Evolutionary conservation across 2,329 filamentous ascomycete species (phyloP).

Genomic region (Aureobasidium sp.): DNA sequence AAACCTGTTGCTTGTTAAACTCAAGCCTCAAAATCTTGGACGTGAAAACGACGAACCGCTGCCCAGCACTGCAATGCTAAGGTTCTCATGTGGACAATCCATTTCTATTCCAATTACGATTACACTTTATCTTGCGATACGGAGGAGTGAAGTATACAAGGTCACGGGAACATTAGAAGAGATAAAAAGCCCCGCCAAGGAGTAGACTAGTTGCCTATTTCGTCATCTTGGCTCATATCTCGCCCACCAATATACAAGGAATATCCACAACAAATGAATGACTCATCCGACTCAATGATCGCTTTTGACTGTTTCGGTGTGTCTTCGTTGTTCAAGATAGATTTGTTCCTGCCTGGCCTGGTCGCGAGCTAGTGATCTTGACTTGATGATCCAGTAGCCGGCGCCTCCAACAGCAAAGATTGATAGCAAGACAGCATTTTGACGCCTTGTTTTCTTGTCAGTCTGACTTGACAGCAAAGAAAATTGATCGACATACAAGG

Average conservation of each 20-base stretch:
- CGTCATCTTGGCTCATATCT: no score
- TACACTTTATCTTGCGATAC: neutral
- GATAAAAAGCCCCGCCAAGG: neutral
- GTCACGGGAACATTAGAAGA: neutral
- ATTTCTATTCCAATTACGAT: neutral
- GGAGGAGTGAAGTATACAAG: no score
- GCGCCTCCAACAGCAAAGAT: neutral
- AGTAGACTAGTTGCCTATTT: neutral
- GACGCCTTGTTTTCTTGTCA: neutral
- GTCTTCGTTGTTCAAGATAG: neutral
- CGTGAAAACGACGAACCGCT: neutral
- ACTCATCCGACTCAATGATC: neutral
- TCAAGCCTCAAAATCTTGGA: neutral
- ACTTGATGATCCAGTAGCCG: neutral
- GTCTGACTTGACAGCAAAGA: no score
- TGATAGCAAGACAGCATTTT: neutral
- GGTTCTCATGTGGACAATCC: neutral
- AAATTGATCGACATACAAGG: neutral
- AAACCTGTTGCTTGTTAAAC: conserved; percentile 19
- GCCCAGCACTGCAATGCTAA: conserved; percentile 2
- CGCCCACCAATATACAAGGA: no score
- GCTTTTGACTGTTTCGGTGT: neutral
- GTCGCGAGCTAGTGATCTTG: neutral
- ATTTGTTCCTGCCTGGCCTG: neutral
- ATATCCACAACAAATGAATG: no score